These are phyloP conservation scores for Pythium insidiosum DNA, from an alignment of 352 stramenopile genomes.

Conservation along the genomic window DNA sequence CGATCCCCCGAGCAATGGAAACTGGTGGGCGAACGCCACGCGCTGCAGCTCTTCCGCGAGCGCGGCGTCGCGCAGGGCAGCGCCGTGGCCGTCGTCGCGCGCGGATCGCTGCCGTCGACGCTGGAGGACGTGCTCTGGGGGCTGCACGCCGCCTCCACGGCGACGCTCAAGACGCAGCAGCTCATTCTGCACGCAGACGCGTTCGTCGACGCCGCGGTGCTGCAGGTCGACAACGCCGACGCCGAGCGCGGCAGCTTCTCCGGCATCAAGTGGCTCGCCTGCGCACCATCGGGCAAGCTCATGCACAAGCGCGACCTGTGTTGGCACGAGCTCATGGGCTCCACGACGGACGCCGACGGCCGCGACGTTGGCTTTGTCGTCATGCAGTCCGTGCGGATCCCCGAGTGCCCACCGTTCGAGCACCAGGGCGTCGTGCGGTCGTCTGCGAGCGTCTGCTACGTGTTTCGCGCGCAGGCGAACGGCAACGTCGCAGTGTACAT, in stretches of 20 bases:
- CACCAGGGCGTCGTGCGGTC: conserved; percentile 44
- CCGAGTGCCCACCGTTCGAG: conserved; percentile 47
- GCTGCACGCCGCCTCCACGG: conserved; percentile 24
- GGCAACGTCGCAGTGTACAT: conserved; percentile 54
- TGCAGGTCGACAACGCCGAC: conserved; percentile 23
- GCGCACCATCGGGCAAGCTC: conserved; percentile 21
- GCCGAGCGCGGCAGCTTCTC: conserved; percentile 37
- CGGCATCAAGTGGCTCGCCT: conserved; percentile 33
- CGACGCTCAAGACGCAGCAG: conserved; percentile 22
- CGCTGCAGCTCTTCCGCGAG: conserved; percentile 20
- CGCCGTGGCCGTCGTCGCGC: conserved; percentile 27
- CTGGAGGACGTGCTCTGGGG: conserved; percentile 32
- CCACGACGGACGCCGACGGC: conserved; percentile 19
- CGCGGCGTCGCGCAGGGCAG: conserved; percentile 15
- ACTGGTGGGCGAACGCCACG: conserved; percentile 33
- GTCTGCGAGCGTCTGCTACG: conserved; percentile 47
- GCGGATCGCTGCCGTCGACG: conserved; percentile 16
- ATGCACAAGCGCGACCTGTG: conserved; percentile 28
- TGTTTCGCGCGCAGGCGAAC: conserved; percentile 43
- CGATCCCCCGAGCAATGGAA: conserved; percentile 52
- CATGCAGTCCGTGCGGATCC: conserved; percentile 26
- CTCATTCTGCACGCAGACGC: conserved; percentile 32
- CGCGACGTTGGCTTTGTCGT: conserved; percentile 23
- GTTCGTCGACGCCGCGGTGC: conserved; percentile 37
- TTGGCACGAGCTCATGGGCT: conserved; percentile 30